phyloP scores from a whole-genome alignment of 73 alveolate species.

The Paramecium caudatum region DNA sequence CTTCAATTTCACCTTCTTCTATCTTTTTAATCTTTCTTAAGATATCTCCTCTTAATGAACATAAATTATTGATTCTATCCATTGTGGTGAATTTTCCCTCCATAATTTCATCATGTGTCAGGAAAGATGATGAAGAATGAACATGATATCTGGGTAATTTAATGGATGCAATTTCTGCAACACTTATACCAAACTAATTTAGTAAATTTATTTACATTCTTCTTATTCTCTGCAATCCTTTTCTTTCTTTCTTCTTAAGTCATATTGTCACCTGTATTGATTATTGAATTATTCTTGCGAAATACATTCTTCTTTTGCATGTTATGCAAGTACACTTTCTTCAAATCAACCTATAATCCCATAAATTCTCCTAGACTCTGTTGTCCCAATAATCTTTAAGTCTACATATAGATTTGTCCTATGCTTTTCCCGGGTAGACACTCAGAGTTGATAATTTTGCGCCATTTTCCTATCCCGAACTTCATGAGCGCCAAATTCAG shows the following conservation, averaged over 20 bases:
- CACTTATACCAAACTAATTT: slow-evolving; percentile 41
- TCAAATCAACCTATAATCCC: slow-evolving; percentile 81
- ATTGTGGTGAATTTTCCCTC: slow-evolving; percentile 59
- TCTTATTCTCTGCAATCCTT: slow-evolving; percentile 70
- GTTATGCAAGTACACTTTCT: slow-evolving; percentile 78
- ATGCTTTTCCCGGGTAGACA: slow-evolving; percentile 86
- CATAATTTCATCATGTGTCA: slow-evolving; percentile 30
- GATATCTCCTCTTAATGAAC: slow-evolving; percentile 17
- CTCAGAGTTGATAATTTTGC: slow-evolving; percentile 80
- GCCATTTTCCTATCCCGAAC: slow-evolving; percentile 88
- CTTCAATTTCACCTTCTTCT: slow-evolving; percentile 49
- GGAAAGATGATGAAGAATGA: not conserved
- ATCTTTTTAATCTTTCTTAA: slow-evolving; percentile 38
- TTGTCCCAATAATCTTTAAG: slow-evolving; percentile 85
- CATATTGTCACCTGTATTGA: slow-evolving; percentile 84
- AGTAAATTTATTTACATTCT: not conserved
- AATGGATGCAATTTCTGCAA: not conserved
- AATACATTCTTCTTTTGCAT: slow-evolving; percentile 76
- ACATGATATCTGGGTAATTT: slow-evolving; percentile 66
- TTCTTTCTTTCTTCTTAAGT: slow-evolving; percentile 77
- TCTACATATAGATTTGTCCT: slow-evolving; percentile 80
- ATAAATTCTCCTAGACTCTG: slow-evolving; percentile 85
- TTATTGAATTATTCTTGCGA: slow-evolving; percentile 82
- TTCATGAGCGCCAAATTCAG: slow-evolving; percentile 85
- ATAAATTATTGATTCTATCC: not conserved